Evolutionary conservation across 306 rosid species (phyloP).

Genomic region (Gastrolobium villosum): DNA sequence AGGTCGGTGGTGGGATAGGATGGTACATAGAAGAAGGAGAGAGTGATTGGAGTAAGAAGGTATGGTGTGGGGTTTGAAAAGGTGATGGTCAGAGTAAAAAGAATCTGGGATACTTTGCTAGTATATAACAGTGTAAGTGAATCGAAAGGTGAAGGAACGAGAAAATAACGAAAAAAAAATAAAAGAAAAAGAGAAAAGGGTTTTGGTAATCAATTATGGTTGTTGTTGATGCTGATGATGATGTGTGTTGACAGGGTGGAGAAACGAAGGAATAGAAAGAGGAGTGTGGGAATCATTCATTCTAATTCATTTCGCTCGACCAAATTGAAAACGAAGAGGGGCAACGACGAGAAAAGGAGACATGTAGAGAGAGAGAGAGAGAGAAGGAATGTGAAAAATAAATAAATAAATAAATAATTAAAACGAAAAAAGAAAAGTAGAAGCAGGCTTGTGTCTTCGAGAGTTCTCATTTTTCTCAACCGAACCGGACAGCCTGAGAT

Average conservation of each 20-base stretch:
- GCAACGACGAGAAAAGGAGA: neutral
- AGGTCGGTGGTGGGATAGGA: constrained; percentile 51
- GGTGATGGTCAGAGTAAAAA: constrained; percentile 40
- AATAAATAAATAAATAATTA: neutral
- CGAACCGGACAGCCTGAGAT: constrained; percentile 52
- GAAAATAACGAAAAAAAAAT: neutral
- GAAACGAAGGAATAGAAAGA: neutral
- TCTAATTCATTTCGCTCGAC: neutral
- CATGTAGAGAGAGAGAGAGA: constrained; percentile 18
- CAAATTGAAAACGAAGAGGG: constrained; percentile 38
- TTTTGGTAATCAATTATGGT: constrained; percentile 45
- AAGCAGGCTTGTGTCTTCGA: constrained; percentile 32
- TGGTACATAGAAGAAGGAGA: constrained; percentile 8
- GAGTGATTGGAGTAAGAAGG: constrained; percentile 36
- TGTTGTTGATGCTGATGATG: constrained; percentile 46
- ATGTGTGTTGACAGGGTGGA: constrained; percentile 47
- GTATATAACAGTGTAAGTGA: constrained; percentile 33
- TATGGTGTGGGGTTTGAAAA: constrained; percentile 34
- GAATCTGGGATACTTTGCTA: constrained; percentile 9
- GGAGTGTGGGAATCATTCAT: constrained; percentile 29
- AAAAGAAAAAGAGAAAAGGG: neutral
- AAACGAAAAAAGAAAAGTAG: neutral
- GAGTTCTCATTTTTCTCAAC: constrained; percentile 45
- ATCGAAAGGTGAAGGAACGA: neutral
- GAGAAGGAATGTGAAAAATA: neutral